phyloP scores from a whole-genome alignment of 306 rosid genomes.

The Morella rubra region DNA sequence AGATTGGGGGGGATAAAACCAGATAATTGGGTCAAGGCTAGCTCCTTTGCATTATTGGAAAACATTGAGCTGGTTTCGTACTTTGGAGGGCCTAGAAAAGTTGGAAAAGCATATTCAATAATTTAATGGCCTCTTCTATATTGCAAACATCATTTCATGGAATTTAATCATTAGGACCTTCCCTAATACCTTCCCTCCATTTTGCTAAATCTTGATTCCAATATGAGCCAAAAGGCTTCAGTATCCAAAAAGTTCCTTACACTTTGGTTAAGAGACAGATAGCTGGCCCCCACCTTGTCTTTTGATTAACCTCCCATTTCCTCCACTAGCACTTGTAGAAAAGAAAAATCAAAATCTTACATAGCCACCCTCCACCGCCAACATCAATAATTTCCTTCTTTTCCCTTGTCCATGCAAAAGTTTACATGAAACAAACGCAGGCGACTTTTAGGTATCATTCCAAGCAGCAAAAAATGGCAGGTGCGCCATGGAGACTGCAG shows the following conservation, averaged over 20 bases:
- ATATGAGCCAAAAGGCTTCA: conserved; percentile 52
- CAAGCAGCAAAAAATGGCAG: conserved; percentile 88
- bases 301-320: conserved; percentile 39
- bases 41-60: conserved; percentile 56
- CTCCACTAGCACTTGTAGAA: conserved; percentile 39
- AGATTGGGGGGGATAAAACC: conserved; percentile 27
- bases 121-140: conserved; percentile 46
- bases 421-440: conserved; percentile 17
- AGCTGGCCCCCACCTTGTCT: conserved; percentile 37
- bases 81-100: conserved; percentile 39
- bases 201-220: conserved; percentile 45
- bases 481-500: conserved; percentile 65
- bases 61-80: conserved; percentile 75
- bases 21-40: conserved; percentile 48
- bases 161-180: conserved; percentile 51
- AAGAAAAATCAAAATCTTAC: conserved; percentile 26
- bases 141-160: conserved; percentile 50
- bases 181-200: conserved; percentile 39
- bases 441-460: conserved; percentile 54
- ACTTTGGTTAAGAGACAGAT: conserved; percentile 49
- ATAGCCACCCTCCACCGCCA: conserved; percentile 2
- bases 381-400: conserved; percentile 18
- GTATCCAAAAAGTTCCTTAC: conserved; percentile 43
- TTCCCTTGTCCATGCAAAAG: conserved; percentile 39
- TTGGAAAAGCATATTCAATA: conserved; percentile 37